Conservation (phyloP, 2,329 filamentous ascomycete species). For the Colletotrichum magnum region DNA sequence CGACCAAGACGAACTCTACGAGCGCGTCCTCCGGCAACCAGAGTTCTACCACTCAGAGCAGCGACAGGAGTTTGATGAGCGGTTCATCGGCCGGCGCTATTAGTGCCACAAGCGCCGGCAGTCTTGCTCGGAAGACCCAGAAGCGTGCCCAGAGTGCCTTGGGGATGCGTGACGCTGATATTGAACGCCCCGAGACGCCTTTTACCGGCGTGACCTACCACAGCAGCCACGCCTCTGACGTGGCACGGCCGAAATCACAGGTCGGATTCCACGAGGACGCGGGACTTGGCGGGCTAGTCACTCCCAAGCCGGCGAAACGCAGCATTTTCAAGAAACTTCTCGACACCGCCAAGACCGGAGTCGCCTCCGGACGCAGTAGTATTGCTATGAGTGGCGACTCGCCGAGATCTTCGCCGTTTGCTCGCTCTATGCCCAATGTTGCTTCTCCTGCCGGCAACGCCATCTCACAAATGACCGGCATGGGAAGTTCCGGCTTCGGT, state of each 20-base stretch:
- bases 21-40: conserved; percentile 81
- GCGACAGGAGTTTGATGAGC: conserved; percentile 92
- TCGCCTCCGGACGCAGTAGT: conserved; percentile 88
- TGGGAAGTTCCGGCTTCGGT: conserved; percentile 53
- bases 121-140: conserved; percentile 84
- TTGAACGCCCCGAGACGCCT: conserved; percentile 71
- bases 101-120: conserved; percentile 95
- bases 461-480: conserved; percentile 47
- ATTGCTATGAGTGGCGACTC: conserved; percentile 74
- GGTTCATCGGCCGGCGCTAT: conserved; percentile 90
- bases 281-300: conserved; percentile 82
- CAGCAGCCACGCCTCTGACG: conserved; percentile 83
- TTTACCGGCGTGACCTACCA: conserved; percentile 91
- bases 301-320: conserved; percentile 84
- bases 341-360: conserved; percentile 93
- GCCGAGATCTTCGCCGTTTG: conserved; percentile 58
- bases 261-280: conserved; percentile 77
- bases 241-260: conserved; percentile 75
- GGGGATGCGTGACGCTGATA: conserved; percentile 70
- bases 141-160: conserved; percentile 75
- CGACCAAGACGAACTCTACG: conserved; percentile 88
- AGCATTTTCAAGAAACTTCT: conserved; percentile 97
- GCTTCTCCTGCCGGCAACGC: conserved; percentile 62
- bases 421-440: conserved; percentile 56
- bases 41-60: conserved; percentile 82